Conservation (phyloP, 371 early-diverging fungal species). For the Blyttiomyces sp. region DNA sequence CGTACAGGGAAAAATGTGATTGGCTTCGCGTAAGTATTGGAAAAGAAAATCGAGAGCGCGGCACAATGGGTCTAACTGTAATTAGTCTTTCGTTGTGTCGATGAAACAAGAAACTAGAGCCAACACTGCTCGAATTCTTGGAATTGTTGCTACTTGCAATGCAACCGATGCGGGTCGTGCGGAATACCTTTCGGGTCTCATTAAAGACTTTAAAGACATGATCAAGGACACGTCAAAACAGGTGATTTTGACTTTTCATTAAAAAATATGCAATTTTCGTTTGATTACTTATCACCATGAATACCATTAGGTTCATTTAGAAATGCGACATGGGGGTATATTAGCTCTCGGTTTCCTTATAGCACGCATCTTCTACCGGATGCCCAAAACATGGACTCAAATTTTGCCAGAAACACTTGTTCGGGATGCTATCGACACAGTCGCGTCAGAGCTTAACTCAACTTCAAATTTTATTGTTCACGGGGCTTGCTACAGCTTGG, state of each 20-base stretch:
- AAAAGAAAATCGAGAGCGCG: not conserved
- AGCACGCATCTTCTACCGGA: slow-evolving; percentile 63
- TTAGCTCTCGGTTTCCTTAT: slow-evolving; percentile 63
- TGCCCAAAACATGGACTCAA: slow-evolving; percentile 20
- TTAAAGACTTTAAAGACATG: slow-evolving; percentile 42
- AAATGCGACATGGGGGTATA: slow-evolving; percentile 65
- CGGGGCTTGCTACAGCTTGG: slow-evolving; percentile 61
- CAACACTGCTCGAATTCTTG: slow-evolving; percentile 69
- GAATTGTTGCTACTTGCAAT: slow-evolving; percentile 65
- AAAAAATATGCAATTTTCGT: not conserved
- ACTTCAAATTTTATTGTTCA: slow-evolving; percentile 36
- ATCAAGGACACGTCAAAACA: slow-evolving; percentile 36
- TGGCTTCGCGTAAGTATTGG: slow-evolving; percentile 56
- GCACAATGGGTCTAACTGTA: not conserved
- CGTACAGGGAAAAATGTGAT: slow-evolving; percentile 53
- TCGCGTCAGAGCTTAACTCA: slow-evolving; percentile 50
- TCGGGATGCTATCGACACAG: slow-evolving; percentile 36
- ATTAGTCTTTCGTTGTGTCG: slow-evolving; percentile 54
- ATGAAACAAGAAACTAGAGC: slow-evolving; percentile 62
- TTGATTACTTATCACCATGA: not conserved
- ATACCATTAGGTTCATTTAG: slow-evolving; percentile 8
- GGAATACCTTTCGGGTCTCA: slow-evolving; percentile 32
- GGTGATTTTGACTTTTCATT: slow-evolving; percentile 10
- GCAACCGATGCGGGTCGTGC: slow-evolving; percentile 6
- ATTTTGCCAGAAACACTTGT: slow-evolving; percentile 20